These are phyloP conservation scores for Tulasnella sp. DNA, from an alignment of 768 basidiomycete species.

Conservation along the genomic window DNA sequence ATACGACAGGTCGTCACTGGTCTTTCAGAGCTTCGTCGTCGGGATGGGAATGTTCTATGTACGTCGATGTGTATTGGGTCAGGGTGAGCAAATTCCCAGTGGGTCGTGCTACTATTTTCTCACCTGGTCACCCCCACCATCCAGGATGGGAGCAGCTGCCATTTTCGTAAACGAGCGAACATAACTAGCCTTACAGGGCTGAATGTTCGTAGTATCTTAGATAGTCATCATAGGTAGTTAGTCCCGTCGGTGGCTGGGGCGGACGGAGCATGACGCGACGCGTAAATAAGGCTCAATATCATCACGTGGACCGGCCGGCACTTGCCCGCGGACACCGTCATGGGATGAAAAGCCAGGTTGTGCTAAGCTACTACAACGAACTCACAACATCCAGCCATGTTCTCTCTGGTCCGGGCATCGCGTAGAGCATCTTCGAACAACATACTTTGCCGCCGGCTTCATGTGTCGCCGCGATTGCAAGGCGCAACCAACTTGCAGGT, in stretches of 20 bases:
- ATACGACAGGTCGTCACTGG: constrained; percentile 31
- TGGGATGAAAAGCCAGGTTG: too few relatives aligned
- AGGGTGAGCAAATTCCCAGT: background rate
- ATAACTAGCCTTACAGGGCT: background rate
- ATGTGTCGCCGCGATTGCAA: too few relatives aligned
- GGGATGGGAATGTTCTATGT: constrained; percentile 30
- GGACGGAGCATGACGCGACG: too few relatives aligned
- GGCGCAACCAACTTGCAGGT: too few relatives aligned
- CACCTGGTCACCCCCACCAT: background rate
- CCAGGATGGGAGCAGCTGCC: constrained; percentile 15
- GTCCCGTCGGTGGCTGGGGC: too few relatives aligned
- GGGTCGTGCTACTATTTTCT: background rate
- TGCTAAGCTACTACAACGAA: too few relatives aligned
- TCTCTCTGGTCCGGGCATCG: too few relatives aligned
- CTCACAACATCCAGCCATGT: too few relatives aligned
- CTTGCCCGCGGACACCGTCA: background rate
- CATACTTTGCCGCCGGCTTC: too few relatives aligned
- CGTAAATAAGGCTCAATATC: constrained; percentile 1
- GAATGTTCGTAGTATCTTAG: too few relatives aligned
- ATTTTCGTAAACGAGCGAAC: constrained; percentile 15
- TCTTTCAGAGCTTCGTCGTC: constrained; percentile 29
- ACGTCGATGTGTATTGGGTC: constrained; percentile 32
- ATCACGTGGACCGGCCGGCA: constrained; percentile 6
- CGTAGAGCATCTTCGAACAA: too few relatives aligned
- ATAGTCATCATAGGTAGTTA: too few relatives aligned